Percentiles rank a stretch among this genome's conserved stretches.
Conservation (phyloP, 768 basidiomycete genomes). For the Russula sp. region DNA sequence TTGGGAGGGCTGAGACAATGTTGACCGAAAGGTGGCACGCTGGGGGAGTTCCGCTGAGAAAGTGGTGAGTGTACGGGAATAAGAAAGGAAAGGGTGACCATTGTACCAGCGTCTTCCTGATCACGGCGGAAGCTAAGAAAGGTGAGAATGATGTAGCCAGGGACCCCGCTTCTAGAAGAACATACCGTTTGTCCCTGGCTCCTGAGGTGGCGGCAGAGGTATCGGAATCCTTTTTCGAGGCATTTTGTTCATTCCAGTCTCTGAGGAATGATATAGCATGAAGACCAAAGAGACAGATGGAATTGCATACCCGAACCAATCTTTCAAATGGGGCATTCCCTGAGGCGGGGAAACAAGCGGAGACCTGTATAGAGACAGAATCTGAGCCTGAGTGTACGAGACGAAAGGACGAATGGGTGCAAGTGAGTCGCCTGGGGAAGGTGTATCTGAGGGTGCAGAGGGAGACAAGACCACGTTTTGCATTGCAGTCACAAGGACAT, state of each 20-base stretch:
- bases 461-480: constrained; percentile 17
- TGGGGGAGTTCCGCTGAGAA: constrained; percentile 39
- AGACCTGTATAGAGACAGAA: constrained; percentile 65
- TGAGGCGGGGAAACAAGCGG: constrained; percentile 62
- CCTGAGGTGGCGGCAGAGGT: constrained; percentile 40
- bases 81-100: not conserved
- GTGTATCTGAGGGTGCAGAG: constrained; percentile 29
- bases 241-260: constrained; percentile 53
- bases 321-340: constrained; percentile 75
- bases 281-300: constrained; percentile 12
- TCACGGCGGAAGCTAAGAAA: constrained; percentile 65
- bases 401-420: constrained; percentile 37
- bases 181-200: constrained; percentile 61
- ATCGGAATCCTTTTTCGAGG: constrained; percentile 66
- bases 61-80: constrained; percentile 8
- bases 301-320: constrained; percentile 75
- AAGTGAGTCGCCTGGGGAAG: constrained; percentile 20
- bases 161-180: constrained; percentile 2
- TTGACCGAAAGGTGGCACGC: constrained; percentile 63
- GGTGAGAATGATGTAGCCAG: constrained; percentile 19
- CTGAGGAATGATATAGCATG: constrained; percentile 24
- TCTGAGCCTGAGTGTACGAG: constrained; percentile 62
- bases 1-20: constrained; percentile 75
- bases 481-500: constrained; percentile 7
- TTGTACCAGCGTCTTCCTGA: constrained; percentile 61